Conservation (phyloP, 2,329 filamentous ascomycete genomes). For the Xylaria sp. region DNA sequence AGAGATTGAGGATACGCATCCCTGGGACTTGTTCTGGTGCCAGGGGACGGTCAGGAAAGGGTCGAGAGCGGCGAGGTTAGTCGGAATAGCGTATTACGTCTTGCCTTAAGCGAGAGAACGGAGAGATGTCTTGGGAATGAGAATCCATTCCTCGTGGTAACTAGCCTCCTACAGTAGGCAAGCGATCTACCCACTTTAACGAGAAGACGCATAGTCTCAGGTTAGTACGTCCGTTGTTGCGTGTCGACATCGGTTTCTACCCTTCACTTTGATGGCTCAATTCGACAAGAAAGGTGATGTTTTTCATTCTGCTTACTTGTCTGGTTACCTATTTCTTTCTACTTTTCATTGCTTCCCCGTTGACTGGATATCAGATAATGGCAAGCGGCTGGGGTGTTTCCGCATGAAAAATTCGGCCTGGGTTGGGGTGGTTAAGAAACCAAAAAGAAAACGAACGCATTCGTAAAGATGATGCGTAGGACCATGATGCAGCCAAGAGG, state of each 20-base stretch:
- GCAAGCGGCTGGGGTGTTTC: neutral
- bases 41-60: conserved; percentile 5
- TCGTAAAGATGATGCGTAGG: conserved; percentile 38
- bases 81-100: conserved; percentile 17
- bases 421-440: neutral
- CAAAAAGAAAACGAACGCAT: neutral
- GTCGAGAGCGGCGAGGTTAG: conserved; percentile 12
- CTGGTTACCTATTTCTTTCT: neutral
- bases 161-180: conserved; percentile 30
- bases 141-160: conserved; percentile 25
- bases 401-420: neutral
- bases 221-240: conserved; percentile 6
- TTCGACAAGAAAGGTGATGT: neutral
- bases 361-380: neutral
- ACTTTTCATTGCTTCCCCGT: neutral
- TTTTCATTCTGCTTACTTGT: neutral
- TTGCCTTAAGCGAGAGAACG: conserved; percentile 22
- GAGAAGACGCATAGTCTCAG: neutral
- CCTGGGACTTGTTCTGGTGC: conserved; percentile 30
- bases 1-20: conserved; percentile 25
- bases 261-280: neutral
- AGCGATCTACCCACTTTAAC: conserved; percentile 17
- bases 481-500: conserved; percentile 41
- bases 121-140: conserved; percentile 24
- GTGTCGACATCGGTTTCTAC: neutral